Percentiles rank a stretch among this genome's conserved stretches.
phyloP scores from a whole-genome alignment of 345 rosid species.

The Salix suchowensis region DNA sequence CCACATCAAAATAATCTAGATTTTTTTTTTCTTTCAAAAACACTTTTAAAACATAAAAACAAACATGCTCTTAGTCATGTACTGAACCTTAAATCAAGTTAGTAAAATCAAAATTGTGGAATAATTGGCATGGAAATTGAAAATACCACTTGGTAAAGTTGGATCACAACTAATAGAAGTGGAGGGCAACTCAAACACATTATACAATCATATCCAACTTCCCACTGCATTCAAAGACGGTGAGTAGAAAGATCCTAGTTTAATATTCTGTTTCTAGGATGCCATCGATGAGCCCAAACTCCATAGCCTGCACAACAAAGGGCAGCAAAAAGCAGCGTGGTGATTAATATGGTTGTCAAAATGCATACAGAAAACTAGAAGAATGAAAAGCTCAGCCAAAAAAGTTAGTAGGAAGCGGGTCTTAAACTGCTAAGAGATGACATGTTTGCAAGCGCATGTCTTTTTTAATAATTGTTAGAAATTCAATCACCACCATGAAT shows the following conservation, averaged over 20 bases:
- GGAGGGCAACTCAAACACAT: neutral
- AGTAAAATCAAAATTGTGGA: neutral
- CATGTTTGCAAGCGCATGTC: neutral
- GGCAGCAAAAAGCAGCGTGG: neutral
- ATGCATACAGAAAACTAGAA: neutral
- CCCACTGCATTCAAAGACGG: neutral
- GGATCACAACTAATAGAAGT: neutral
- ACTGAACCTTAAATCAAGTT: neutral
- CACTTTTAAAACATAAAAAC: too few relatives aligned
- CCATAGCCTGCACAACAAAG: constrained; percentile 64
- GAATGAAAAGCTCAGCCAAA: neutral
- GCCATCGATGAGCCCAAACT: constrained; percentile 79
- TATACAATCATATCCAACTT: neutral
- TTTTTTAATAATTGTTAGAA: too few relatives aligned
- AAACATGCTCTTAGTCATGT: neutral
- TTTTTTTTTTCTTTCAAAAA: too few relatives aligned
- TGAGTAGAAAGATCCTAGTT: neutral
- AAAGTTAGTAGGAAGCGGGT: neutral
- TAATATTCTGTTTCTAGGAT: constrained; percentile 73
- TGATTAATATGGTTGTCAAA: neutral
- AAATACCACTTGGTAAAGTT: neutral
- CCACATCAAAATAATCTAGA: too few relatives aligned
- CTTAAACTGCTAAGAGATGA: neutral
- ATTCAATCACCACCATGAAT: neutral
- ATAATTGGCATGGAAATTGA: neutral